These are phyloP conservation scores for Solidago caesia DNA, from an alignment of 129 eudicot genomes.

Conservation along the genomic window DNA sequence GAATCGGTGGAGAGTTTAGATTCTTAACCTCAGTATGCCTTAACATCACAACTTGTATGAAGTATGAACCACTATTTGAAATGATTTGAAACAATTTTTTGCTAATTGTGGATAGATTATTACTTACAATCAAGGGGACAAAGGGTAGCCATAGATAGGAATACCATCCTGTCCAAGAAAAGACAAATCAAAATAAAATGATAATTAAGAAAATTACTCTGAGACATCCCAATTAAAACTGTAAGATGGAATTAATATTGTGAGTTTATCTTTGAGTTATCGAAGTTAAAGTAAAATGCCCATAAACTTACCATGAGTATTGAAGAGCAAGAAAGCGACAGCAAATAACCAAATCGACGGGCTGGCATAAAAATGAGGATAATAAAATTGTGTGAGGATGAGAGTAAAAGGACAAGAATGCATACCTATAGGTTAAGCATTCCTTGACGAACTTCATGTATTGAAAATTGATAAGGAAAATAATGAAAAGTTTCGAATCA, in stretches of 20 bases:
- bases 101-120: not conserved
- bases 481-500: not conserved
- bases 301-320: constrained; percentile 55
- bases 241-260: too few species aligned
- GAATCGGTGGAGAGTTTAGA: too few species aligned
- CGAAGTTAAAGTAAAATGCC: not conserved
- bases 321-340: constrained; percentile 50
- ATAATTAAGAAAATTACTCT: not conserved
- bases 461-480: not conserved
- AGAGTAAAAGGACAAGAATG: not conserved
- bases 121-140: constrained; percentile 67
- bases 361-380: constrained; percentile 22
- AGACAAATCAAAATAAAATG: not conserved
- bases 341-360: constrained; percentile 66
- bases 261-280: not conserved
- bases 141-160: constrained; percentile 67
- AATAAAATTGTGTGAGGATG: not conserved
- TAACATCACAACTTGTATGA: too few species aligned
- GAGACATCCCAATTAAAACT: too few species aligned
- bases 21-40: too few species aligned
- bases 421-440: not conserved
- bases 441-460: not conserved
- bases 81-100: too few species aligned
- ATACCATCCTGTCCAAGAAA: constrained; percentile 53
- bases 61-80: too few species aligned